Evolutionary conservation across 179 eudicot species (phyloP).

Genomic region (Pouteria campechiana): DNA sequence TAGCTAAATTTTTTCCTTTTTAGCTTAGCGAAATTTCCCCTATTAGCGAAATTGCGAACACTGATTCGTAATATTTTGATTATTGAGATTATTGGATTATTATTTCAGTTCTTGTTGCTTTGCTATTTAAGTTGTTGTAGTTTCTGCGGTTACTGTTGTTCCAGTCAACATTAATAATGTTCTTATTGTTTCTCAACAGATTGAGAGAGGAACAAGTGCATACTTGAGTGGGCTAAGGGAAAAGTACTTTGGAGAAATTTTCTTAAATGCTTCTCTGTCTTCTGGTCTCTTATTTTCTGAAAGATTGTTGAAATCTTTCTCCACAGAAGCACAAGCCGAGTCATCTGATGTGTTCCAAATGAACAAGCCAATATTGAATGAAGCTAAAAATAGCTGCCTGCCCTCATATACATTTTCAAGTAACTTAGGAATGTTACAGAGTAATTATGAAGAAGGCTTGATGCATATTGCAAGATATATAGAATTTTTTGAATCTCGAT

Average conservation of each 20-base stretch:
- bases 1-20: too few species aligned
- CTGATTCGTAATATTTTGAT: too few species aligned
- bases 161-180: too few species aligned
- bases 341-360: constrained; percentile 17
- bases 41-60: too few species aligned
- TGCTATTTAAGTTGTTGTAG: too few species aligned
- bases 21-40: too few species aligned
- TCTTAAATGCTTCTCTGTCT: constrained; percentile 66
- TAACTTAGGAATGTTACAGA: constrained; percentile 17
- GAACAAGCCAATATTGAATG: constrained; percentile 19
- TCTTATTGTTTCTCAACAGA: constrained; percentile 30
- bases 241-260: constrained; percentile 89
- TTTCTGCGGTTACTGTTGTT: too few species aligned
- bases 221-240: constrained; percentile 93
- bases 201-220: constrained; percentile 76
- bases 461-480: constrained; percentile 93
- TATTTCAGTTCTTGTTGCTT: too few species aligned
- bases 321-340: constrained; percentile 13
- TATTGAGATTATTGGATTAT: too few species aligned
- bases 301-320: constrained; percentile 17
- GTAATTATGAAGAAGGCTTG: constrained; percentile 65
- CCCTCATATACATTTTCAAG: constrained; percentile 15
- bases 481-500: constrained; percentile 87
- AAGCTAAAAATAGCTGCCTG: constrained; percentile 21
- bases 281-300: constrained; percentile 23